phyloP scores from a whole-genome alignment of 805 yeast genomes.

The Jamesozyma jinghongensis region DNA sequence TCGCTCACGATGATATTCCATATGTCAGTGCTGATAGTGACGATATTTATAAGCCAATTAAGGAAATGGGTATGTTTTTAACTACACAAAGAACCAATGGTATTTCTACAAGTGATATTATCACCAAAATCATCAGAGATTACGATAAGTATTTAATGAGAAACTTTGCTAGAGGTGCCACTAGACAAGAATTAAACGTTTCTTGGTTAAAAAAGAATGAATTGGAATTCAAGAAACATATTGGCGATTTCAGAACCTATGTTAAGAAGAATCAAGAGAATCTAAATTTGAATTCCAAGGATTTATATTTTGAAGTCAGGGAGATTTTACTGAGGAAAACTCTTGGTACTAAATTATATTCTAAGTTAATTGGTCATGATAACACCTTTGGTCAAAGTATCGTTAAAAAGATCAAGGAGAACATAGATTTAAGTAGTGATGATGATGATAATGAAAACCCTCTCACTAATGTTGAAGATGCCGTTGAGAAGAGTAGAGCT shows the following conservation, averaged over 20 bases:
- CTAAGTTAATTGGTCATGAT: slow-evolving; percentile 27
- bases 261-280: slow-evolving; percentile 68
- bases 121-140: slow-evolving; percentile 88
- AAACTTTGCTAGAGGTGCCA: slow-evolving; percentile 95
- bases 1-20: slow-evolving; percentile 96
- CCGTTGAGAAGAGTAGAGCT: slow-evolving; percentile 8
- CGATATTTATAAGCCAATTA: slow-evolving; percentile 89
- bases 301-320: slow-evolving; percentile 75
- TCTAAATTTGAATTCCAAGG: slow-evolving; percentile 65
- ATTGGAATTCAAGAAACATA: slow-evolving; percentile 84
- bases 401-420: slow-evolving; percentile 42
- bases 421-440: slow-evolving; percentile 1
- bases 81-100: slow-evolving; percentile 97
- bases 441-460: slow-evolving; percentile 30
- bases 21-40: slow-evolving; percentile 83
- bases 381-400: background rate
- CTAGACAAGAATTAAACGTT: slow-evolving; percentile 91
- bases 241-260: slow-evolving; percentile 76
- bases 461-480: slow-evolving; percentile 2
- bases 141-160: slow-evolving; percentile 95
- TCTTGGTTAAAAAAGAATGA: slow-evolving; percentile 97
- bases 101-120: slow-evolving; percentile 89
- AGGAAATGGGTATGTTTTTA: slow-evolving; percentile 80
- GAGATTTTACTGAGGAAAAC: slow-evolving; percentile 44
- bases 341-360: slow-evolving; percentile 27